A percentile compares a stretch with the other conserved stretches of the same genome.
phyloP scores from a whole-genome alignment of 306 rosid genomes.

The Acacia confusa region DNA sequence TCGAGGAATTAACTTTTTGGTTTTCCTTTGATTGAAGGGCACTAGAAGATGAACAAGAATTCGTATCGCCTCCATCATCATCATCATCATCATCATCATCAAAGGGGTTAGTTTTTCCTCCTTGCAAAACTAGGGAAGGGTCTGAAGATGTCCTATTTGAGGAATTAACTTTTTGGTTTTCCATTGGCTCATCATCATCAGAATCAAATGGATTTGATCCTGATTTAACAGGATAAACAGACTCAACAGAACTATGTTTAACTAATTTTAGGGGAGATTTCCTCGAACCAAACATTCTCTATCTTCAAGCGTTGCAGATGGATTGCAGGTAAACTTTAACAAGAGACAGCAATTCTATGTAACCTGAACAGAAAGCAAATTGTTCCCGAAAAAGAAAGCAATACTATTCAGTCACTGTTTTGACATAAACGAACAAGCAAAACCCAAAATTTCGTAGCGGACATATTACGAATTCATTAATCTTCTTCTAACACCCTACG shows the following conservation, averaged over 20 bases:
- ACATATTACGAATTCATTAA: neutral
- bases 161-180: constrained; percentile 41
- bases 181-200: constrained; percentile 49
- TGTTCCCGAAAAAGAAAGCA: constrained; percentile 32
- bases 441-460: constrained; percentile 13
- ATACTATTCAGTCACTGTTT: constrained; percentile 10
- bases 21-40: constrained; percentile 43
- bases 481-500: constrained; percentile 5
- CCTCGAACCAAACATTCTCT: constrained; percentile 72
- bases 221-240: constrained; percentile 45
- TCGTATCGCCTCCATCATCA: constrained; percentile 36
- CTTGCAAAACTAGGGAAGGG: constrained; percentile 34
- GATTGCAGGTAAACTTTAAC: neutral
- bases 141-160: constrained; percentile 47
- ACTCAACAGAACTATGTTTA: constrained; percentile 48
- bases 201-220: constrained; percentile 64
- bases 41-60: constrained; percentile 44
- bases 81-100: constrained; percentile 61
- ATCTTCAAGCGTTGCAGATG: neutral
- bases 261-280: constrained; percentile 58
- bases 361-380: constrained; percentile 13
- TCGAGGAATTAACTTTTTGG: constrained; percentile 41
- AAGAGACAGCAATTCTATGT: constrained; percentile 28
- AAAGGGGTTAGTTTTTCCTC: constrained; percentile 62
- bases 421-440: neutral